Conservation (phyloP, 176 grass and related monocot species). For the Oryza coarctata region DNA sequence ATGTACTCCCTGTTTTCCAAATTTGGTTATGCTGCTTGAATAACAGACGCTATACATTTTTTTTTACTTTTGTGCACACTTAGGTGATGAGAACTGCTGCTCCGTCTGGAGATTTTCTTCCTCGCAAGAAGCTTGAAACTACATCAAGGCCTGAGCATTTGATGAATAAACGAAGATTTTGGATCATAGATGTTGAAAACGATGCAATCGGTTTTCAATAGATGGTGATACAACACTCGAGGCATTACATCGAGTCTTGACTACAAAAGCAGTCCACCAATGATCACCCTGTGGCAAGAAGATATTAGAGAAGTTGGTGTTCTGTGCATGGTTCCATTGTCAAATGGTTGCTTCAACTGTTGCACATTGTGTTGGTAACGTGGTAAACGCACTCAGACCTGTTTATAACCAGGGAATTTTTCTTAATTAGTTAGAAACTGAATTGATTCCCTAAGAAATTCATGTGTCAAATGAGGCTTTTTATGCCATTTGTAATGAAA, state of each 20-base stretch:
- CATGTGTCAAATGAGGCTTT: neutral
- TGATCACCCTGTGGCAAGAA: neutral
- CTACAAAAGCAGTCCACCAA: neutral
- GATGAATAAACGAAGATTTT: neutral
- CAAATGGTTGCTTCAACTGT: neutral
- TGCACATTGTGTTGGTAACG: neutral
- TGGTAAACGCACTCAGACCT: neutral
- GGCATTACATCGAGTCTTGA: neutral
- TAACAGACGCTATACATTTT: neutral
- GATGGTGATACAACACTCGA: neutral
- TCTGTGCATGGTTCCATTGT: neutral
- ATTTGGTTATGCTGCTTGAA: slow-evolving; percentile 22
- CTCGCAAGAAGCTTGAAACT: slow-evolving; percentile 40
- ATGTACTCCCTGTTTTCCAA: neutral
- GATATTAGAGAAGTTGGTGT: neutral
- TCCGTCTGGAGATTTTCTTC: slow-evolving; percentile 77
- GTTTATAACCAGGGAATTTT: neutral
- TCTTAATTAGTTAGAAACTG: neutral
- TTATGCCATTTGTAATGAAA: neutral
- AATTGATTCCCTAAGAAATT: neutral
- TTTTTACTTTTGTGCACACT: neutral
- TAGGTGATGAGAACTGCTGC: slow-evolving; percentile 84
- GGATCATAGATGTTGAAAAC: neutral
- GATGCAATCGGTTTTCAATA: neutral
- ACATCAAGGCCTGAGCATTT: slow-evolving; percentile 2